Percentiles rank a stretch among this genome's conserved stretches.
These are phyloP conservation scores for Trametes punicea DNA, from an alignment of 768 basidiomycete genomes.

Conservation along the genomic window DNA sequence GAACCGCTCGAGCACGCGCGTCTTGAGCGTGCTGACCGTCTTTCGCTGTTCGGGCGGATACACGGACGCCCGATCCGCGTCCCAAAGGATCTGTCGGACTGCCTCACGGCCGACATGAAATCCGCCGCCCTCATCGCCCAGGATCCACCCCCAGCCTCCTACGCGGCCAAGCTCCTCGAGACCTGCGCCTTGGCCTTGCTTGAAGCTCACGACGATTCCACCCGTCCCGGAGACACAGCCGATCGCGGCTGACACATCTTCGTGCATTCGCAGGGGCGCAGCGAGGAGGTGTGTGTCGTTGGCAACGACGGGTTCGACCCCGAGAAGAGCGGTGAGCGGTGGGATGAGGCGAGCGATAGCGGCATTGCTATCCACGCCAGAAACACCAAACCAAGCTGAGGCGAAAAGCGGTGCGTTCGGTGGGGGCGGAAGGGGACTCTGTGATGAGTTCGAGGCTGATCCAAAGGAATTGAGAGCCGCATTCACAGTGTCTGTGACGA, in stretches of 20 bases:
- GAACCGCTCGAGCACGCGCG: slow-evolving; percentile 52
- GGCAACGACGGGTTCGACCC: slow-evolving; percentile 55
- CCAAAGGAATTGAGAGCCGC: slow-evolving; percentile 50
- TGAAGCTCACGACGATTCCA: slow-evolving; percentile 67
- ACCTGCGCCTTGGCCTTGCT: slow-evolving; percentile 27
- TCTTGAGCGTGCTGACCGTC: slow-evolving; percentile 35
- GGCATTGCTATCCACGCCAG: slow-evolving; percentile 74
- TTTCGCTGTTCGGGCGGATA: slow-evolving; percentile 21
- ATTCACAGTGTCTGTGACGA: slow-evolving; percentile 50
- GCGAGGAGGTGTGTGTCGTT: slow-evolving; percentile 88
- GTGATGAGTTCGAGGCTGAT: slow-evolving; percentile 35
- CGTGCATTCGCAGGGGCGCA: slow-evolving; percentile 63
- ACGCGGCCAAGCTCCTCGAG: slow-evolving; percentile 64
- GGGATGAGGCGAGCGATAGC: slow-evolving; percentile 55
- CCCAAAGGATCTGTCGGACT: slow-evolving; percentile 60
- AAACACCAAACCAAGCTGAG: slow-evolving; percentile 80
- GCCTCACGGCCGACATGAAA: slow-evolving; percentile 78
- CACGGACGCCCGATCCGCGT: slow-evolving; percentile 49
- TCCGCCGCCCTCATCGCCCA: slow-evolving; percentile 83
- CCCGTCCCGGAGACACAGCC: slow-evolving; percentile 83
- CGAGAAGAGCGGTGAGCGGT: slow-evolving; percentile 53
- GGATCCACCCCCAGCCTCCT: slow-evolving; percentile 83
- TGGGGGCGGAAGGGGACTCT: slow-evolving; percentile 34
- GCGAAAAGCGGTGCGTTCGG: slow-evolving; percentile 43
- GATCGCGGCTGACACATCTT: slow-evolving; percentile 59